These are phyloP conservation scores for Apostasia shenzhenica DNA, from an alignment of 106 monocot species.

Conservation along the genomic window DNA sequence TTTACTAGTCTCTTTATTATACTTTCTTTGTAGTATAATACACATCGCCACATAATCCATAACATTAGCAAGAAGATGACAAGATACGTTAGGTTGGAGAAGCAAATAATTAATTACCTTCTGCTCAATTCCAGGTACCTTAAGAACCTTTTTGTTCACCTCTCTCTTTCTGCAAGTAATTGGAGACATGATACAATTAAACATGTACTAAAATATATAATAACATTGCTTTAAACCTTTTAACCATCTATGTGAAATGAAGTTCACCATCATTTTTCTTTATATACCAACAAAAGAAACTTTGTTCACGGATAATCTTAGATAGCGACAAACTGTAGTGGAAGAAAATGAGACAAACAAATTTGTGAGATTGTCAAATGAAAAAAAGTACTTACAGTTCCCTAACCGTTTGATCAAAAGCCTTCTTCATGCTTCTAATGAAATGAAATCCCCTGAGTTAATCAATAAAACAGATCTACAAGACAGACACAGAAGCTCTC, in stretches of 20 bases:
- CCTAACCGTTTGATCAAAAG: conserved; percentile 92
- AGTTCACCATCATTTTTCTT: background rate
- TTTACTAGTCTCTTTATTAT: no score
- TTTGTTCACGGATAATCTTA: background rate
- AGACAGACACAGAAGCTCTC: background rate
- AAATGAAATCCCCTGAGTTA: background rate
- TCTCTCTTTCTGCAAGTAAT: conserved; percentile 75
- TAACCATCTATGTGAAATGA: background rate
- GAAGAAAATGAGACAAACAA: background rate
- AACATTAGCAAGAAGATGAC: background rate
- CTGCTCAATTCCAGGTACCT: conserved; percentile 86
- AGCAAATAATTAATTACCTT: conserved; percentile 38
- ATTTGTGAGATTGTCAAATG: background rate
- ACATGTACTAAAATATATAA: background rate
- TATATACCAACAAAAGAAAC: background rate
- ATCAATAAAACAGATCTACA: background rate
- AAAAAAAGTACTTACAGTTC: conserved; percentile 57
- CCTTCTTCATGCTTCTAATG: conserved; percentile 75
- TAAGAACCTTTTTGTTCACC: conserved; percentile 93
- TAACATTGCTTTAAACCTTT: background rate
- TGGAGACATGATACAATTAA: background rate
- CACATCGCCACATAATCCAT: no score
- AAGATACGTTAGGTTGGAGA: background rate
- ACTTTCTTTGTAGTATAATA: no score
- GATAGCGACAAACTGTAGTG: no score